Percentiles rank a stretch among this genome's conserved stretches.
Conservation (phyloP, 306 rosid species). For the Macrotyloma uniflorum region DNA sequence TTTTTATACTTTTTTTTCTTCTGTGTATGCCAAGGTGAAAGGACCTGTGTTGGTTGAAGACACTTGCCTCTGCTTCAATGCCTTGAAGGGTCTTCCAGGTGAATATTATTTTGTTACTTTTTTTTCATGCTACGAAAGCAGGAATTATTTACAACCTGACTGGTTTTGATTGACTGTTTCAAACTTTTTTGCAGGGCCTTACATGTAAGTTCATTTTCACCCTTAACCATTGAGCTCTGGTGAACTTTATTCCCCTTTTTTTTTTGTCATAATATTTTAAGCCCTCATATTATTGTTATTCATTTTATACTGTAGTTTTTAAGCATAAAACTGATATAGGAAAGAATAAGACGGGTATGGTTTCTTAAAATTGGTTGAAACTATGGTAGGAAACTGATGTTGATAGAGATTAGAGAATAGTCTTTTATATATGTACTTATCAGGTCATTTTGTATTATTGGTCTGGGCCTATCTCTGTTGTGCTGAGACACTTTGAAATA, state of each 20-base stretch:
- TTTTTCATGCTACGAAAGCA: slow-evolving; percentile 7
- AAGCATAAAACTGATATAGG: neutral
- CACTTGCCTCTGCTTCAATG: slow-evolving; percentile 97
- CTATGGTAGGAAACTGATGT: neutral
- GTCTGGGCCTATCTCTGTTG: neutral
- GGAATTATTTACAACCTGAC: slow-evolving; percentile 13
- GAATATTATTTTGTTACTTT: slow-evolving; percentile 29
- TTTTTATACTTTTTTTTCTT: neutral
- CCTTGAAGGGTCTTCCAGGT: slow-evolving; percentile 98
- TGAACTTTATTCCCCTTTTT: slow-evolving; percentile 31
- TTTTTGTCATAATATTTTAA: neutral
- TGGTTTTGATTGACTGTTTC: slow-evolving; percentile 36
- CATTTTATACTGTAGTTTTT: neutral
- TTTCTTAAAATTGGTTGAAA: neutral
- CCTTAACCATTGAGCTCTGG: slow-evolving; percentile 40
- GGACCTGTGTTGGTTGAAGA: slow-evolving; percentile 98
- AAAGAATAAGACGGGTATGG: neutral
- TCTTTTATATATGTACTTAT: neutral
- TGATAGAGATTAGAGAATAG: neutral
- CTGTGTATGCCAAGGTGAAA: slow-evolving; percentile 61
- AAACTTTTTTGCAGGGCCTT: slow-evolving; percentile 81
- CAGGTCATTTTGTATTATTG: neutral
- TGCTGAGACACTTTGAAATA: neutral
- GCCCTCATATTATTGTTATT: neutral
- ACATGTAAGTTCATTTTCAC: slow-evolving; percentile 76